Percentiles rank a stretch among this genome's conserved stretches.
Conservation (phyloP, 345 rosid species). For the Hypericum androsaemum region DNA sequence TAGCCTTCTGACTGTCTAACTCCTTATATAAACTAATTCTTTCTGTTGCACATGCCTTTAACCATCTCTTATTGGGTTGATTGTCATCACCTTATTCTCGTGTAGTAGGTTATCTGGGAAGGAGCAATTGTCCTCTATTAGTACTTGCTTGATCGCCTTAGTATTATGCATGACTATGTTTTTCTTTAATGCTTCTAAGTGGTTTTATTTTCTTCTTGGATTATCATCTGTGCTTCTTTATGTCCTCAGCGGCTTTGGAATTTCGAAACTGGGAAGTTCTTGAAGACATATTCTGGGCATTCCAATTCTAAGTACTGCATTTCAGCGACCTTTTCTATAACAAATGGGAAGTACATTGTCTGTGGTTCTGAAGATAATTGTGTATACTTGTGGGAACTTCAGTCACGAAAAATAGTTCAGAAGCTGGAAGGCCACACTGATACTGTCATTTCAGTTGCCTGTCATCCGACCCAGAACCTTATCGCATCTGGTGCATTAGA, state of each 20-base stretch:
- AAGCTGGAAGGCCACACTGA: constrained; percentile 91
- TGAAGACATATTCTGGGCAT: constrained; percentile 81
- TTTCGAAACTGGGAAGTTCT: constrained; percentile 56
- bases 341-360: constrained; percentile 66
- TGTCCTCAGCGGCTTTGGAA: constrained; percentile 78
- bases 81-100: too few relatives aligned
- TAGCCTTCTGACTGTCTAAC: too few relatives aligned
- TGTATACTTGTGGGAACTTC: constrained; percentile 88
- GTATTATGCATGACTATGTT: background rate
- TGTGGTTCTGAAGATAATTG: constrained; percentile 86
- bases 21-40: too few relatives aligned
- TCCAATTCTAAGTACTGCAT: constrained; percentile 54
- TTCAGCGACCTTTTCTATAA: constrained; percentile 67
- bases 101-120: too few relatives aligned
- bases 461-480: constrained; percentile 70
- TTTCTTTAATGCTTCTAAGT: background rate
- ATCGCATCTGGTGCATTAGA: constrained; percentile 82
- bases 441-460: constrained; percentile 66
- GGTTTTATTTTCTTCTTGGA: background rate
- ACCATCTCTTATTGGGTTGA: too few relatives aligned
- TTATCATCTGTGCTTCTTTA: constrained; percentile 7
- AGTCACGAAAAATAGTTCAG: constrained; percentile 67
- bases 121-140: too few relatives aligned
- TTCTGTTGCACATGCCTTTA: too few relatives aligned
- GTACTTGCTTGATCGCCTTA: too few relatives aligned